Base-by-base conservation (phyloP, 2,329 filamentous ascomycete species). In the Penicillium sp. region DNA sequence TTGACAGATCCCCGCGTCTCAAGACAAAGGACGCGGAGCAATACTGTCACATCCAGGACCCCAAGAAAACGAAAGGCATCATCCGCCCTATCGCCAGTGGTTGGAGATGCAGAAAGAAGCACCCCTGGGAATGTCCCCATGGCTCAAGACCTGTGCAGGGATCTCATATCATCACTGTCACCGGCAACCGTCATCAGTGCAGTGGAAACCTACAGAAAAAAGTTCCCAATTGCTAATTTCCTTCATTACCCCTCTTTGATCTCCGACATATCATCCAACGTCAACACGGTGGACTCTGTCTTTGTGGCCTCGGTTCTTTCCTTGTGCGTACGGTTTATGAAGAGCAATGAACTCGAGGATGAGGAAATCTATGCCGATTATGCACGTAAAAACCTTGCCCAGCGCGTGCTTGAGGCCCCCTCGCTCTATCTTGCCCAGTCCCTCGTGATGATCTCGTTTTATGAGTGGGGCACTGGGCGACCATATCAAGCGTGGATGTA, bases 401-500 rank as follows among this genome's bases (percentile, higher is more conserved):
- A 61, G 16, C 66, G 68, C 5, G 69, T 66, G 13, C 68, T 74
- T 48, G 71, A 73, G 22, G 63, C 65, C 0, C 71, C 71, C 1
- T 74, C 71, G 5, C 61, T 74, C 1, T 68, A 66, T 29, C 67
- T 74, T 32, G 71, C 71, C 6, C 71, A 74, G 48, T 73, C 71
- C 0, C 57, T 73, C 11, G 71, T 73, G 4, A 74, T 74, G 63
- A 63, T 74, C 14, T 66, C 69, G 0, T 66, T 74, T 20, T 74
- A 74, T 39, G 71, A 74, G 56, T 74, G 71, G 71, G 71, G 71
- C 0, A 67, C 68, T 4, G 70, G 70, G 9, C 67, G 66, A 4
- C 69, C 71, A 3, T 74, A 74, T 55, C 69, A 72, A 42, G 71
- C 71, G 2, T 74, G 71, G 71, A 74, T 74, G 71, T 74, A 73